Base-by-base conservation (phyloP, 139 green algal species). In the Eudorina sp. region DNA sequence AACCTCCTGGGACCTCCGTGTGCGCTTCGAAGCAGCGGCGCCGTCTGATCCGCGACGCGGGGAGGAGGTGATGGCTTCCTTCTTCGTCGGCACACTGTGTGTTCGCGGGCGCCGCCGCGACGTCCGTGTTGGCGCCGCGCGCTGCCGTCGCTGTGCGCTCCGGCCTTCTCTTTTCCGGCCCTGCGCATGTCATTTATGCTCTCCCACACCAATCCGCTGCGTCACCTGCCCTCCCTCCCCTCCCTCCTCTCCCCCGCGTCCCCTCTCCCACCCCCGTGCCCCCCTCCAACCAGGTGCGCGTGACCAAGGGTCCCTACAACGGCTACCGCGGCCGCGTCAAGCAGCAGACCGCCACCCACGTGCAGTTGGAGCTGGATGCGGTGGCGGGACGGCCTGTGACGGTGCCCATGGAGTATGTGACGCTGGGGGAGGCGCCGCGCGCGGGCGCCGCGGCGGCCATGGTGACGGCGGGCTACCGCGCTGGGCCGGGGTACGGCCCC, bases 281-380 rank as follows among this genome's bases (percentile, higher is more conserved):
- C 51, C 51, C 16, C 51, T 16, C 16, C 25, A n/a, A 8, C 31
- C 53, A 86, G 87, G 73, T 91, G 38, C 85, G 81, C 27, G 91
- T 95, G 43, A 34, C 64, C 27, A 87, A 92, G 66, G 93, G 93
- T 14, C 94, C 92, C 6, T 97, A 96, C 92, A 94, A 96, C 66
- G 94, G 97, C 43, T 99, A 99, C 93, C 90, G 89, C 2, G 97
- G 97, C 1, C 92, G 94, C 14, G 94, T 99, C 13, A 93, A 97
- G 76, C 92, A 94, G n/a, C 95, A 96, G 72, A 98, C 96, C 7
- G 92, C 90, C 31, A 97, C 95, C 25, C 95, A 97, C 58, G 91
- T 96, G n/a, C 92, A 93, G 88, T 48, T 97, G 41, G 97, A 99
- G 96, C 89, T 99, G 77, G 96, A 99, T 77, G 98, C 97, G 5